Percentiles rank a stretch among this genome's conserved stretches.
phyloP scores from a whole-genome alignment of 2,329 filamentous ascomycete species.

The Ascochyta rabiei region DNA sequence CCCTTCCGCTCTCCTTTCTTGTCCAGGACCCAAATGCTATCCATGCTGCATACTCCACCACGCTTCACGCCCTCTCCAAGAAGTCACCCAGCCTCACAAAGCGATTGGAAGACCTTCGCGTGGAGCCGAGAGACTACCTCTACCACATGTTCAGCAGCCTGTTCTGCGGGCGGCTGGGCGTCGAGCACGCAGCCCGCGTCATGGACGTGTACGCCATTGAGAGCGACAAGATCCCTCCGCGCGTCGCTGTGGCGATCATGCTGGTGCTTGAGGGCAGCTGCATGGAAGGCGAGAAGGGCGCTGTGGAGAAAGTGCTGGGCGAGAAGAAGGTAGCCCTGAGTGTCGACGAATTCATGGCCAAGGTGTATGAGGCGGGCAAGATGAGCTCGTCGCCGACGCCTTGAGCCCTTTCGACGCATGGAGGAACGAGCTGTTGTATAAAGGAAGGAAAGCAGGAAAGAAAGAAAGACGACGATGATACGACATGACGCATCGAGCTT shows the following conservation, averaged over 20 bases:
- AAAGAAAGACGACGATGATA: too few relatives aligned
- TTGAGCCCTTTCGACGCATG: background rate
- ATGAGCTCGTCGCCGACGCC: background rate
- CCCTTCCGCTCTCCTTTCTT: constrained; percentile 76
- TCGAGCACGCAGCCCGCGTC: constrained; percentile 73
- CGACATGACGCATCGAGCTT: background rate
- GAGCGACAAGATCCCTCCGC: constrained; percentile 73
- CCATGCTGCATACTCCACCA: constrained; percentile 69
- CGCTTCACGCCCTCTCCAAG: constrained; percentile 68
- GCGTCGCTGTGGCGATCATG: constrained; percentile 73
- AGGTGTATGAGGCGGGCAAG: constrained; percentile 45
- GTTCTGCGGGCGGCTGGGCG: constrained; percentile 65
- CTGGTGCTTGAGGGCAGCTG: constrained; percentile 55
- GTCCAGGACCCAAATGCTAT: constrained; percentile 72
- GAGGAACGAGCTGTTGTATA: background rate
- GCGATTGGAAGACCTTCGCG: constrained; percentile 59
- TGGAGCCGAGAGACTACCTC: constrained; percentile 60
- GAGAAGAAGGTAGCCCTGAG: constrained; percentile 25
- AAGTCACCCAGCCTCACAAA: constrained; percentile 69
- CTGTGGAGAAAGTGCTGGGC: constrained; percentile 25
- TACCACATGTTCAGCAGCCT: constrained; percentile 66
- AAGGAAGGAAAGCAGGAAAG: background rate
- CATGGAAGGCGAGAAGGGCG: constrained; percentile 42
- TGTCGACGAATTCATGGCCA: constrained; percentile 41
- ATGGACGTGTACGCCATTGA: constrained; percentile 88